These are phyloP conservation scores for Magnaporthiopsis poae DNA, from an alignment of 2,329 filamentous ascomycete genomes.

Conservation along the genomic window DNA sequence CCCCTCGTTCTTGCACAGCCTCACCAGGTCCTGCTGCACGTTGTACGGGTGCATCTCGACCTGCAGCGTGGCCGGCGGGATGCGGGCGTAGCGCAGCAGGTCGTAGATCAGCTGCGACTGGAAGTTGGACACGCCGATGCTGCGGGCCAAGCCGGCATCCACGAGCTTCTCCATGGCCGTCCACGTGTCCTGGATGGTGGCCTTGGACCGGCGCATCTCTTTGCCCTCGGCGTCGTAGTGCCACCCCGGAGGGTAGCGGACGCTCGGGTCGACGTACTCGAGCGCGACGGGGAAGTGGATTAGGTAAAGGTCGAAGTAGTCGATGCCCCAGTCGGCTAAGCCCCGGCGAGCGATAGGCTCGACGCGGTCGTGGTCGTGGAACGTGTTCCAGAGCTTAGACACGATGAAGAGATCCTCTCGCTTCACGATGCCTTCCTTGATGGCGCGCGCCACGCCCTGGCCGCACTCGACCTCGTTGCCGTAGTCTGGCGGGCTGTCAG, in stretches of 20 bases:
- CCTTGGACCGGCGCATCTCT: conserved; percentile 55
- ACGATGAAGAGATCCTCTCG: conserved; percentile 84
- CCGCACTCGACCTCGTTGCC: conserved; percentile 73
- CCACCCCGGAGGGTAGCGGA: conserved; percentile 75
- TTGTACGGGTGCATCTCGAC: conserved; percentile 88
- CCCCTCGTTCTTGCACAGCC: conserved; percentile 58
- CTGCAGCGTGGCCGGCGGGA: conserved; percentile 68
- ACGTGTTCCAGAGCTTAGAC: conserved; percentile 87
- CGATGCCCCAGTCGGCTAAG: conserved; percentile 71
- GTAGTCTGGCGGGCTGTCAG: conserved; percentile 49
- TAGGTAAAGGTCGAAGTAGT: conserved; percentile 84
- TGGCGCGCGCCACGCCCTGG: conserved; percentile 66
- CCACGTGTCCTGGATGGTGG: conserved; percentile 74
- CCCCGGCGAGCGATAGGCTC: conserved; percentile 67
- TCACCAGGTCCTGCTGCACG: conserved; percentile 61
- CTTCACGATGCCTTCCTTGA: conserved; percentile 71
- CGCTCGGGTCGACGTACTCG: conserved; percentile 71
- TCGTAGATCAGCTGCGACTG: conserved; percentile 68
- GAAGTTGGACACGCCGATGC: conserved; percentile 79
- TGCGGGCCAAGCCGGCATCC: conserved; percentile 55
- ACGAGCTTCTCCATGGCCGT: conserved; percentile 68
- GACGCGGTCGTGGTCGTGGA: conserved; percentile 71
- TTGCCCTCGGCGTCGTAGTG: conserved; percentile 56
- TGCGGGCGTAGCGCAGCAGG: conserved; percentile 65
- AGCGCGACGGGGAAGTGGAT: conserved; percentile 83